Conservation (phyloP, 1,284 basidiomycete species). For the Cryptococcus wingfieldii region DNA sequence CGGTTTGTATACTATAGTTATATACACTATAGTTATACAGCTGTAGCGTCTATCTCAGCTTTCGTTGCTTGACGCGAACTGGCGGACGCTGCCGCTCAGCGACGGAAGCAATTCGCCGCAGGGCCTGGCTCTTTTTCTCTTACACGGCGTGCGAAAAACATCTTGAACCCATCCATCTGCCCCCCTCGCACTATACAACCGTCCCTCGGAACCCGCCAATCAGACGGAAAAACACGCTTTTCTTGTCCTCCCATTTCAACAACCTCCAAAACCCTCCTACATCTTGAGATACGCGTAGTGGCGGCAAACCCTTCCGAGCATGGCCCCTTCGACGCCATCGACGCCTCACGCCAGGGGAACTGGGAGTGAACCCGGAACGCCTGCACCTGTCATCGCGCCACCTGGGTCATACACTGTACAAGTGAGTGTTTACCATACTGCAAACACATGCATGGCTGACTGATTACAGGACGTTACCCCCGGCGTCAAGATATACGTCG, state of each 20-base stretch:
- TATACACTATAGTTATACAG: no score
- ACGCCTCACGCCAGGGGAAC: constrained; percentile 30
- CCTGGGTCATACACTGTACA: constrained; percentile 71
- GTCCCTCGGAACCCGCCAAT: neutral
- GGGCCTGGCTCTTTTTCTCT: neutral
- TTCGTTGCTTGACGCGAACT: no score
- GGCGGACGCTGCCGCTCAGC: no score
- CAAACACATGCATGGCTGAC: constrained; percentile 3
- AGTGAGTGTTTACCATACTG: constrained; percentile 50
- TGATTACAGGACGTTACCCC: constrained; percentile 67
- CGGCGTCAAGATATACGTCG: constrained; percentile 89
- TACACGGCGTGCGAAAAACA: neutral
- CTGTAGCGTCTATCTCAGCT: no score
- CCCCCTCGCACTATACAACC: neutral
- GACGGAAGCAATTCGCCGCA: no score
- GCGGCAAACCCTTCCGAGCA: constrained; percentile 11
- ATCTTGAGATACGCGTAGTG: constrained; percentile 3
- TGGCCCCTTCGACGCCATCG: constrained; percentile 42
- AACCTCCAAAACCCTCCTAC: neutral
- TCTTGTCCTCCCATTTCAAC: constrained; percentile 3
- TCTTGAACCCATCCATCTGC: neutral
- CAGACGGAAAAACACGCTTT: neutral
- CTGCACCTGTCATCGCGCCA: constrained; percentile 56
- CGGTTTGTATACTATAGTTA: no score
- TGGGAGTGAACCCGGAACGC: constrained; percentile 36